Percentiles rank a stretch among this genome's conserved stretches.
These are phyloP conservation scores for Xylaria sp. DNA, from an alignment of 2,329 filamentous ascomycete genomes.

Conservation along the genomic window DNA sequence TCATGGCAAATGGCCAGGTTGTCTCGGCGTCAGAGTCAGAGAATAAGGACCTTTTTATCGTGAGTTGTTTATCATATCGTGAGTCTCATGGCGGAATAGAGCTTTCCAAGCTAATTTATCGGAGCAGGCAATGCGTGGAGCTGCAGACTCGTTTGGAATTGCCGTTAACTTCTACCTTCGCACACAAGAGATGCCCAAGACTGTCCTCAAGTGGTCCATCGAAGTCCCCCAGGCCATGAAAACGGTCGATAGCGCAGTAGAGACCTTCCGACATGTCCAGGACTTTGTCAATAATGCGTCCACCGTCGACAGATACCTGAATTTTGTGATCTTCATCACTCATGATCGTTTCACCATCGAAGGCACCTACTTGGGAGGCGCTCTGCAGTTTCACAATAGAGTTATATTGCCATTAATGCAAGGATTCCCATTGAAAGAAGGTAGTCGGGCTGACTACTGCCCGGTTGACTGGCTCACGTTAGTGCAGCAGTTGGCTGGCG, in stretches of 20 bases:
- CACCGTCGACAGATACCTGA: slow-evolving; percentile 46
- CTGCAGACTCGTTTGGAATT: slow-evolving; percentile 54
- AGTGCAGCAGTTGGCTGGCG: slow-evolving; percentile 38
- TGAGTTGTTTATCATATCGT: slow-evolving; percentile 34
- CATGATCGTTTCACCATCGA: slow-evolving; percentile 44
- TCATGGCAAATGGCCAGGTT: slow-evolving; percentile 50
- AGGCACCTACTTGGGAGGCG: slow-evolving; percentile 50
- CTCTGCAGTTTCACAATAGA: slow-evolving; percentile 37
- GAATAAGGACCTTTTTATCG: slow-evolving; percentile 45
- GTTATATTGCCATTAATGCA: slow-evolving; percentile 45
- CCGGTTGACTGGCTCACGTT: slow-evolving; percentile 42
- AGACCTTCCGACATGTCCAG: slow-evolving; percentile 44
- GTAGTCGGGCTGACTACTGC: slow-evolving; percentile 10
- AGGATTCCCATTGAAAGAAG: slow-evolving; percentile 33
- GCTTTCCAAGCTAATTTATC: background rate
- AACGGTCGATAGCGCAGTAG: slow-evolving; percentile 37
- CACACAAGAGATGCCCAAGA: slow-evolving; percentile 48
- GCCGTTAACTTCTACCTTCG: slow-evolving; percentile 51
- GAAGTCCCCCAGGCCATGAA: slow-evolving; percentile 33
- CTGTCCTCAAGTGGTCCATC: slow-evolving; percentile 51
- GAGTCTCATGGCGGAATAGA: background rate
- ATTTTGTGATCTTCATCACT: slow-evolving; percentile 44
- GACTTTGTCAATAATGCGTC: slow-evolving; percentile 49
- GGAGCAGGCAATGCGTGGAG: slow-evolving; percentile 53
- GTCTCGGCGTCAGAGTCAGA: slow-evolving; percentile 33